Evolutionary conservation across 495 filamentous ascomycete species (phyloP), one percentile per base, ranked within the genome.

Genomic region (Bacidia gigantensis): DNA sequence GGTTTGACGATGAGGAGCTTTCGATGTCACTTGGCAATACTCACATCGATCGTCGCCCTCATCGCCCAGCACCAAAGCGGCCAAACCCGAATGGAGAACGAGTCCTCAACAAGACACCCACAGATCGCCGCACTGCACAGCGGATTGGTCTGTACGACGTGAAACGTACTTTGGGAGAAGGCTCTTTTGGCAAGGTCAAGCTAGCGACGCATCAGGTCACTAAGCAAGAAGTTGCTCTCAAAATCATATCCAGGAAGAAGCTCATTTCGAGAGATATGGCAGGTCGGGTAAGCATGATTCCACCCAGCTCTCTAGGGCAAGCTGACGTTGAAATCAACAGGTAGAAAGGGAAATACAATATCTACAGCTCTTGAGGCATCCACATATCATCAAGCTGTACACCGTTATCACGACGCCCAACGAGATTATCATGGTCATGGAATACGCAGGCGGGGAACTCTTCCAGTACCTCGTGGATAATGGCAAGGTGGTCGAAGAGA

Each of bases 371-470:
- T 76, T 98, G 35, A 78, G 92, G 52, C 92, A 98, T 69, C 92
- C 92, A 45, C 92, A 98, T 67, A 98, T 98, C 67, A 98, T 98
- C 69, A 98, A 98, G 68, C 74, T 98, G 87, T 96, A 75, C 62
- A 97, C 90, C 42, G 92, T 97, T 54, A 95, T 98, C 65, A 95
- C 90, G 42, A 95, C 88, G 21, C 77, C 83, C 26, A 74, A 74
- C 46, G 92, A 98, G 64, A 97, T 98, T 67, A 89, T 96, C 64
- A 98, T 98, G 92, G 92, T 98, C 14, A 78, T 98, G 50, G 92
- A 98, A 69, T 98, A 89, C 67, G 92, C 92, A 41, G 92, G 92
- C 49, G 87, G 86, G 38, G 92, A 98, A 67, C 73, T 98, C 23
- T 98, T 98, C 71, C 90, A 98, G 64, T 97, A 96, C 63, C 86